Evolutionary conservation across 2,329 filamentous ascomycete genomes (phyloP).

Genomic region (Trichoderma gracile): DNA sequence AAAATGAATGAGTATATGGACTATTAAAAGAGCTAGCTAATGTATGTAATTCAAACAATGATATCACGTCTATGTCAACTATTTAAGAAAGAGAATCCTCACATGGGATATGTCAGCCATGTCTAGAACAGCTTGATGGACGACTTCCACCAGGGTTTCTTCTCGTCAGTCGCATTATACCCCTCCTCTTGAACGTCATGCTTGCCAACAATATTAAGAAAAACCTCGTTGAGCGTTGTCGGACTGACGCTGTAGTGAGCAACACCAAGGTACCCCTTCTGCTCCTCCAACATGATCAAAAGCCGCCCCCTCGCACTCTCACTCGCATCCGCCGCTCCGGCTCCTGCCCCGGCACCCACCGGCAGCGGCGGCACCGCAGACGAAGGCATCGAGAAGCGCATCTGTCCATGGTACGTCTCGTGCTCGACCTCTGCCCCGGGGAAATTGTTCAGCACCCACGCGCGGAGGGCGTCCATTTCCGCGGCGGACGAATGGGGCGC

Average conservation of each 20-base stretch:
- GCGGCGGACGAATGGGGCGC: slow-evolving; percentile 68
- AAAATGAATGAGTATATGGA: background rate
- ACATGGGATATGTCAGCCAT: background rate
- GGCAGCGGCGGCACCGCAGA: slow-evolving; percentile 6
- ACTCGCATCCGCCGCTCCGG: background rate
- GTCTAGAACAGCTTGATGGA: slow-evolving; percentile 13
- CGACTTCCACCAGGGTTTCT: slow-evolving; percentile 32
- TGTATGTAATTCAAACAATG: slow-evolving; percentile 10
- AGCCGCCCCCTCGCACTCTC: slow-evolving; percentile 62
- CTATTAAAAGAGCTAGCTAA: slow-evolving; percentile 4
- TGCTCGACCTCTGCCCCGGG: slow-evolving; percentile 68
- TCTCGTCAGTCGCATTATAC: slow-evolving; percentile 38
- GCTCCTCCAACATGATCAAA: slow-evolving; percentile 68
- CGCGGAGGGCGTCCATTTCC: slow-evolving; percentile 66
- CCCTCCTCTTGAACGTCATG: slow-evolving; percentile 74
- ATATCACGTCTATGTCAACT: slow-evolving; percentile 18
- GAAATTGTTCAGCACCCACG: slow-evolving; percentile 65
- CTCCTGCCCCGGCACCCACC: no score
- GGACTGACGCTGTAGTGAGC: slow-evolving; percentile 81
- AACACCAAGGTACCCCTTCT: slow-evolving; percentile 65
- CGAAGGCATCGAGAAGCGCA: slow-evolving; percentile 71
- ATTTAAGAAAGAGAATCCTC: background rate
- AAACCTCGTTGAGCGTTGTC: slow-evolving; percentile 85
- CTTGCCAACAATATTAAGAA: slow-evolving; percentile 74
- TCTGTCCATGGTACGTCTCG: slow-evolving; percentile 78